Evolutionary conservation across 2,329 filamentous ascomycete species (phyloP), one percentile per base, ranked within the genome.

Genomic region (Fusarium sp.): DNA sequence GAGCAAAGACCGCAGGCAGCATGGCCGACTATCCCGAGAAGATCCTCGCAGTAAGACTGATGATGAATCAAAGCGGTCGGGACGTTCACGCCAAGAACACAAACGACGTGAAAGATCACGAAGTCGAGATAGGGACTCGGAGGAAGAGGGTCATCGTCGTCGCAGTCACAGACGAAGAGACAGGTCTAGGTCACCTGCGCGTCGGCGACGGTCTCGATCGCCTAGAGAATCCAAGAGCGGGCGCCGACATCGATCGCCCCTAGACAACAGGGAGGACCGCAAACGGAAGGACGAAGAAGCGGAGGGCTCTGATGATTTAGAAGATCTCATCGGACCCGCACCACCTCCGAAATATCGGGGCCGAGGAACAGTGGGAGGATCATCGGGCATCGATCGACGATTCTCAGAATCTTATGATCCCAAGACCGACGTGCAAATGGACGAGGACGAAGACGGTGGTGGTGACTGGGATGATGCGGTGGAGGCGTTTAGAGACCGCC

Each of bases 381-480:
- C 79, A 6, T 88, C 88, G 25, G 87, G 85, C 9, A 96, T 97
- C 65, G 93, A 97, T 71, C 81, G 84, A 24, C 91, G 91, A 48
- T 98, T 97, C 74, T 88, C 90, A 1, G 79, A 86, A 1, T 83
- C 80, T 45, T 90, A 89, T 67, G 81, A 87, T 57, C 83, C 84
- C 0, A 81, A 76, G 7, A 73, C 78, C n/a, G 86, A 91, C 67
- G 75, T 89, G 4, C 77, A 81, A 35, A 76, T 80, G 43, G 82
- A 83, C 59, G 77, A 78, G 8, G 54, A 59, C 3, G 79, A 80
- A 1, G 79, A 75, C 22, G 82, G 81, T 26, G 19, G 19, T 19
- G 87, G 89, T 59, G 87, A 91, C 58, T 97, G 92, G 93, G 90
- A 91, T 40, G 86, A 91, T 68, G 88, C 91, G 1, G 80, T 95